A percentile compares a stretch with the other conserved stretches of the same genome.
phyloP scores from a whole-genome alignment of 2,329 filamentous ascomycete species.

The Penicillium decumbens region DNA sequence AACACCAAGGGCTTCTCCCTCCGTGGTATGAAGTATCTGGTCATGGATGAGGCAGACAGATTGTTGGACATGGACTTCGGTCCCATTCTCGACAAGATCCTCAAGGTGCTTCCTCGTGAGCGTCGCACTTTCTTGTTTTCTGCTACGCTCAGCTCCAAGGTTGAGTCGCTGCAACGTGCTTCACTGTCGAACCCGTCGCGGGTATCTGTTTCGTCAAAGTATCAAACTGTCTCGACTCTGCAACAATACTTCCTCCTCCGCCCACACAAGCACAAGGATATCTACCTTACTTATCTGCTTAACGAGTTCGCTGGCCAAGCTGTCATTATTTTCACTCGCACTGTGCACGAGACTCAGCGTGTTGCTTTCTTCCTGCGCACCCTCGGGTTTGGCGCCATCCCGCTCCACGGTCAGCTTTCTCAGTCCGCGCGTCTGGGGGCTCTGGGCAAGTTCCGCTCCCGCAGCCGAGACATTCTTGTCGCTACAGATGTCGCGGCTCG shows the following conservation, averaged over 20 bases:
- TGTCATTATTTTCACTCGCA: conserved; percentile 85
- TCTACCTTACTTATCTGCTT: conserved; percentile 78
- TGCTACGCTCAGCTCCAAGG: conserved; percentile 88
- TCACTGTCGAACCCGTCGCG: conserved; percentile 78
- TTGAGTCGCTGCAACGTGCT: conserved; percentile 86
- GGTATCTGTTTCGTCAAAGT: conserved; percentile 76
- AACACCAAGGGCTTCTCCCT: conserved; percentile 96
- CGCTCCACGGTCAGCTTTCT: conserved; percentile 84
- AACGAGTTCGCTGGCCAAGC: conserved; percentile 85
- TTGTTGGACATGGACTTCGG: conserved; percentile 93
- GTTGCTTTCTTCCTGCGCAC: conserved; percentile 75
- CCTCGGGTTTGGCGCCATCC: conserved; percentile 85
- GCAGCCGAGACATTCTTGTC: conserved; percentile 75
- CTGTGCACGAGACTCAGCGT: conserved; percentile 84
- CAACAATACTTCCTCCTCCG: conserved; percentile 83
- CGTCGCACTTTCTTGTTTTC: conserved; percentile 83
- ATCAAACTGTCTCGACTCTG: conserved; percentile 86
- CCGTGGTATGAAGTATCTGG: conserved; percentile 74
- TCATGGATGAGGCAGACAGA: conserved; percentile 92
- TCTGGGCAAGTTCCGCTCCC: conserved; percentile 80
- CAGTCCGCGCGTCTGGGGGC: conserved; percentile 83
- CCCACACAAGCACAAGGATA: conserved; percentile 81
- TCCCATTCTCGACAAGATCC: conserved; percentile 84
- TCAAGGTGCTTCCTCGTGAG: conserved; percentile 78
- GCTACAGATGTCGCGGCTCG: conserved; percentile 91